Evolutionary conservation across 2,329 filamentous ascomycete genomes (phyloP), one percentile per base, ranked within the genome.

Genomic region (Penicillium decumbens): DNA sequence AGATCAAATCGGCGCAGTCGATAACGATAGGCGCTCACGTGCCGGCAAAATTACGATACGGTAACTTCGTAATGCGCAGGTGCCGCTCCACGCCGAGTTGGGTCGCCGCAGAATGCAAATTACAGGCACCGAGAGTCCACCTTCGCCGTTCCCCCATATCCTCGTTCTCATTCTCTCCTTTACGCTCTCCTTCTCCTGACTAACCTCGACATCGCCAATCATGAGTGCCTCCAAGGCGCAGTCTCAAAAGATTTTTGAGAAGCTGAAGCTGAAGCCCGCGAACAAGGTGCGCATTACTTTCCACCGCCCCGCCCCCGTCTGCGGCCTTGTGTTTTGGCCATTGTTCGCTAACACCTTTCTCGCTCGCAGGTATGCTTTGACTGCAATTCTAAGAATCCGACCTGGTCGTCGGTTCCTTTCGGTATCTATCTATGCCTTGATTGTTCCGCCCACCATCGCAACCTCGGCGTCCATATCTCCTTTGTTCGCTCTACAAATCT

Each of bases 401-500:
- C 93, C 51, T 98, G 93, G 93, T 95, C 91, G 6, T 97, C 92
- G 6, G 91, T 96, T 28, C 91, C 92, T 9, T 90, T 98, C 58
- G 93, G 89, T 67, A 97, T 98, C 71, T 98, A 97, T 71, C 83
- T 98, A 20, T 98, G 93, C 68, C 85, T 98, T 65, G 93, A 98
- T 75, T 98, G 93, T 77, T 96, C 92, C 37, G 87, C 92, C 49
- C 90, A 96, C 72, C 93, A 98, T 74, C 87, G 93, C 63, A 97
- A 97, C 73, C 84, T 98, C 65, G 93, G 93, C 72, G 92, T 97
- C 53, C 93, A 98, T 75, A 96, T 98, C 74, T 96, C 92, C 62
- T 98, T 98, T 78, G 93, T 98, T 65, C 87, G 93, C 65, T 97
- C 92, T 54, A 97, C 92, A 55, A 96, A 96, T 72, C 87, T 98